phyloP scores from a whole-genome alignment of 208 protist species.

The Leishmania turanica region DNA sequence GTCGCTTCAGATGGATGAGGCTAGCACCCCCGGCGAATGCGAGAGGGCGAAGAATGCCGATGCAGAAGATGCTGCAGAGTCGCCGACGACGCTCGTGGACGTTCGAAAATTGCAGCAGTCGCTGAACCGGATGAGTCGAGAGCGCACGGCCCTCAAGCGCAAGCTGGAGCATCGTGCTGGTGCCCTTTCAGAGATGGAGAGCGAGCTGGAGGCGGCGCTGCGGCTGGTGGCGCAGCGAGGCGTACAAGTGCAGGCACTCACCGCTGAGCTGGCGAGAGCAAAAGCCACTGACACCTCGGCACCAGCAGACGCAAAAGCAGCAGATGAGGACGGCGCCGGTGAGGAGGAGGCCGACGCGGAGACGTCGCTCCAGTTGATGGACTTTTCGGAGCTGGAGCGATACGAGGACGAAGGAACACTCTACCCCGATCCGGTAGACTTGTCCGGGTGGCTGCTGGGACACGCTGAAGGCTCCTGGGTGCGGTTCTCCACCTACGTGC shows the following conservation, averaged over 20 bases:
- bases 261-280: background rate
- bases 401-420: constrained; percentile 12
- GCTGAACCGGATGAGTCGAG: constrained; percentile 25
- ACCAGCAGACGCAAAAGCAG: background rate
- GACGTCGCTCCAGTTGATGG: constrained; percentile 9
- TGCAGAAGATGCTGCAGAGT: background rate
- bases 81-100: background rate
- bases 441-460: constrained; percentile 14
- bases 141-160: constrained; percentile 18
- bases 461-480: background rate
- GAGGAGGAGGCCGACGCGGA: background rate
- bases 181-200: constrained; percentile 18
- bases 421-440: constrained; percentile 19
- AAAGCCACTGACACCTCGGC: background rate
- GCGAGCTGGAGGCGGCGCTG: constrained; percentile 1
- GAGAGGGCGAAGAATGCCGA: background rate
- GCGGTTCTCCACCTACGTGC: constrained; percentile 20
- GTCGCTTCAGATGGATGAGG: background rate
- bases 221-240: constrained; percentile 20
- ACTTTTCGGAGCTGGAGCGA: constrained; percentile 19
- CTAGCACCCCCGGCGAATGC: background rate
- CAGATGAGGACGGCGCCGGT: background rate
- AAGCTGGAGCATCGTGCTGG: constrained; percentile 22
- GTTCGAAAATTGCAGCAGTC: constrained; percentile 27
- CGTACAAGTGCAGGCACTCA: constrained; percentile 10